Evolutionary conservation across 441 rosid genomes (phyloP), one percentile per base, ranked within the genome.

Genomic region (Francoa sonchifolia): DNA sequence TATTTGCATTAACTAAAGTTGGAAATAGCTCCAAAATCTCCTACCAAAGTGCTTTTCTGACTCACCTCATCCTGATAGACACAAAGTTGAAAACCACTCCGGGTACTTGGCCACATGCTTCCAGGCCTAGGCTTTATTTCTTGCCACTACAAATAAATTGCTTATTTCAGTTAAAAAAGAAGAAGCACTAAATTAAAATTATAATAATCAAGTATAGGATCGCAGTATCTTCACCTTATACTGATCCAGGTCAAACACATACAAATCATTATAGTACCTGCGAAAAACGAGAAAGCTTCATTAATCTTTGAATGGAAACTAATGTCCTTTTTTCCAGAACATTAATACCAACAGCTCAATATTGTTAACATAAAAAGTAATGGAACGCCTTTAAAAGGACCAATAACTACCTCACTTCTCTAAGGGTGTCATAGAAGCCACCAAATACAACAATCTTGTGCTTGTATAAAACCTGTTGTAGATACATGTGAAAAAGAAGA

Each of bases 361-460:
- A 31, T 40, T 32, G 13, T 25, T 6, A 14, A 6, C 19, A 21
- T 19, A 21, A 31, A 17, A 33, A 30, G n/a, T n/a, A n/a, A n/a
- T n/a, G n/a, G n/a, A n/a, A n/a, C n/a, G n/a, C n/a, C n/a, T n/a
- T n/a, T n/a, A n/a, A 15, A 47, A 29, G 30, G 65, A 57, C 42
- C 21, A 39, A 60, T 44, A 67, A 65, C 83, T 63, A 89, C 98
- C 98, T 89, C 69, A 89, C 95, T 89, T 89, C 98, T 67, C 98
- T 77, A 33, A 89, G 89, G 37, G 98, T 89, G 54, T 89, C 96
- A 48, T 89, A 89, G 73, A 89, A 89, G 65, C 98, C 98, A 48
- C 98, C 98, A 52, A 89, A 89, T 58, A 82, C 59, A 49, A 89
- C 62, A 55, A 89, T 73, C 74, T 89, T 85, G 73, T 85, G 96